These are phyloP conservation scores for Colletotrichum liaoningense DNA, from an alignment of 2,329 filamentous ascomycete genomes.

Conservation along the genomic window DNA sequence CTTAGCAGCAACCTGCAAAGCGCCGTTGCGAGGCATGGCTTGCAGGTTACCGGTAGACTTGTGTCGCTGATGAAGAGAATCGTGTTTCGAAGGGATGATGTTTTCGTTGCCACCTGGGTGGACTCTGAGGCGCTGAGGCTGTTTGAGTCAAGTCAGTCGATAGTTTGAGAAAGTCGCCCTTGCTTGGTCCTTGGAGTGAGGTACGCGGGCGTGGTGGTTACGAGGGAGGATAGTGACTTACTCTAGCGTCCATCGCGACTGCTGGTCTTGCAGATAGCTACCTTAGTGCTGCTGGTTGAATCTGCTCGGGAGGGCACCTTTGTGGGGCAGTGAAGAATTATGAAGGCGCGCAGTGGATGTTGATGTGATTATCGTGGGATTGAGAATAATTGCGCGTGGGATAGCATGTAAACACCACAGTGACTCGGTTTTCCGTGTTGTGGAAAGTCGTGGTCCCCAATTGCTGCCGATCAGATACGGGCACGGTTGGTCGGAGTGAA, in stretches of 20 bases:
- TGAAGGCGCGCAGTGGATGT: constrained; percentile 28
- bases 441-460: background rate
- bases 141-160: constrained; percentile 21
- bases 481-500: constrained; percentile 20
- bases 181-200: background rate
- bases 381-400: constrained; percentile 25
- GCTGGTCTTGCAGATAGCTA: constrained; percentile 22
- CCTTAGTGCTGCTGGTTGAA: constrained; percentile 20
- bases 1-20: constrained; percentile 75
- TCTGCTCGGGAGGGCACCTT: constrained; percentile 18
- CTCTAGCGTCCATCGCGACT: constrained; percentile 38
- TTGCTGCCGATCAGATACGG: background rate
- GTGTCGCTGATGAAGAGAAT: constrained; percentile 80
- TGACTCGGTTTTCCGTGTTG: background rate
- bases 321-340: constrained; percentile 5
- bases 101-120: constrained; percentile 77
- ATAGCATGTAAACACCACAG: constrained; percentile 29
- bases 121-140: constrained; percentile 57
- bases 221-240: constrained; percentile 31
- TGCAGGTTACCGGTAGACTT: constrained; percentile 79
- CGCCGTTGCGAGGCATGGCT: constrained; percentile 60
- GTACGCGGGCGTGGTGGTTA: background rate
- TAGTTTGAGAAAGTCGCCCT: background rate
- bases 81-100: constrained; percentile 63
- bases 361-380: constrained; percentile 10